phyloP scores from a whole-genome alignment of 176 grass and related monocot genomes.

The Puya raimondii region DNA sequence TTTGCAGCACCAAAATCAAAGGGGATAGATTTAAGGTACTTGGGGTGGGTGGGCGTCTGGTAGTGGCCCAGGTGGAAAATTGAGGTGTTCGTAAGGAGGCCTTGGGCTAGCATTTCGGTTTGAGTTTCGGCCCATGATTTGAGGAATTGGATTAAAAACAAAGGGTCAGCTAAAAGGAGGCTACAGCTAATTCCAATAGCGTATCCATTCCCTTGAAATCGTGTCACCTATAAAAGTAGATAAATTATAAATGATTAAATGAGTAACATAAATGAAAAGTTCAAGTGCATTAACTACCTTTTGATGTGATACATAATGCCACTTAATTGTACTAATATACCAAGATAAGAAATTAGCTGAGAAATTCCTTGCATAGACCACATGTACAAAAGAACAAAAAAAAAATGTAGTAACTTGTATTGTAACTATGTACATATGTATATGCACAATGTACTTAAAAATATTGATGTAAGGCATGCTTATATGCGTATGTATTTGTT shows the following conservation, averaged over 20 bases:
- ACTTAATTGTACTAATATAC: background rate
- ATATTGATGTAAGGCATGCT: too few relatives aligned
- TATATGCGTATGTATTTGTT: too few relatives aligned
- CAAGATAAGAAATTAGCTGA: background rate
- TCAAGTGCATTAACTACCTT: too few relatives aligned
- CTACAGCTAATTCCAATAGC: conserved; percentile 65
- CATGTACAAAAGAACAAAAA: too few relatives aligned
- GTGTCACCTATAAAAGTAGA: conserved; percentile 36
- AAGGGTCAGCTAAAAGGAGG: conserved; percentile 57
- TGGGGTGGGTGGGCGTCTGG: conserved; percentile 25
- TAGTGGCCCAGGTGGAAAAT: conserved; percentile 57
- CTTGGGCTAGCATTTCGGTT: conserved; percentile 22
- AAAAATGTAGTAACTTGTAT: too few relatives aligned
- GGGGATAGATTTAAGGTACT: conserved; percentile 28
- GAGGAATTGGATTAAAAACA: conserved; percentile 50
- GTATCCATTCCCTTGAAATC: conserved; percentile 54
- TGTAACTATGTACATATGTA: too few relatives aligned
- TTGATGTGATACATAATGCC: background rate
- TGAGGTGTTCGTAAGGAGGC: conserved; percentile 14
- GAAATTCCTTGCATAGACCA: too few relatives aligned
- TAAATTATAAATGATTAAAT: background rate
- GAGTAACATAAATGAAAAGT: too few relatives aligned
- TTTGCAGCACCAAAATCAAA: conserved; percentile 12
- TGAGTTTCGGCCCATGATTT: conserved; percentile 53
- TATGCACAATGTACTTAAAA: too few relatives aligned